A percentile compares a stretch with the other conserved stretches of the same genome.
Evolutionary conservation across 163 green algal species (phyloP).

Genomic region (Trebouxia gelatinosa): DNA sequence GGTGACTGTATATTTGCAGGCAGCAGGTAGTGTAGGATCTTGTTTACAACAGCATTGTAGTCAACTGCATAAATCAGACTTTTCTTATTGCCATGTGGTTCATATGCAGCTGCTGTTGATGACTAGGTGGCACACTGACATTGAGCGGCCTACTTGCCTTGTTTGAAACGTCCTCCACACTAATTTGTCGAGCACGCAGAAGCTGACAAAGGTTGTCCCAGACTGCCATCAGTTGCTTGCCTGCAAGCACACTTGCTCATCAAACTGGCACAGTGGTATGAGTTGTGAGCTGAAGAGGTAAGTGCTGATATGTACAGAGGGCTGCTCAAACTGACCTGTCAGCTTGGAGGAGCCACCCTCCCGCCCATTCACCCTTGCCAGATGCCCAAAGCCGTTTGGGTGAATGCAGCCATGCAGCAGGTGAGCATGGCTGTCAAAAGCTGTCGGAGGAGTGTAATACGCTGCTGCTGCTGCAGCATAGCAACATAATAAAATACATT

Average conservation of each 20-base stretch:
- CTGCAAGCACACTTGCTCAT: slow-evolving; percentile 37
- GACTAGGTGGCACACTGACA: neutral
- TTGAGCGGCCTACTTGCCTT: slow-evolving; percentile 51
- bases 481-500: too few relatives aligned
- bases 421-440: slow-evolving; percentile 84
- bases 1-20: neutral
- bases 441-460: slow-evolving; percentile 48
- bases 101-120: neutral
- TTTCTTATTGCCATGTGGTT: too few relatives aligned
- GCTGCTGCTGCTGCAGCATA: neutral
- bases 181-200: slow-evolving; percentile 73
- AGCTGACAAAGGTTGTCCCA: slow-evolving; percentile 89
- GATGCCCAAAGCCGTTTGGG: slow-evolving; percentile 92
- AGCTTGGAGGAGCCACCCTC: slow-evolving; percentile 44
- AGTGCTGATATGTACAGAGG: too few relatives aligned
- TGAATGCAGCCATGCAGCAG: slow-evolving; percentile 94
- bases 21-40: neutral
- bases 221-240: slow-evolving; percentile 83
- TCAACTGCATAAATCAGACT: too few relatives aligned
- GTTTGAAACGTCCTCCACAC: slow-evolving; percentile 93
- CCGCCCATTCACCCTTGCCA: slow-evolving; percentile 89
- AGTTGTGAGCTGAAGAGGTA: too few relatives aligned
- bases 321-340: slow-evolving; percentile 33
- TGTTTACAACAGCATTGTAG: too few relatives aligned
- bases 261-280: neutral